A percentile compares a stretch with the other conserved stretches of the same genome.
Conservation (phyloP, 345 rosid genomes). For the Raphanus raphanistrum region DNA sequence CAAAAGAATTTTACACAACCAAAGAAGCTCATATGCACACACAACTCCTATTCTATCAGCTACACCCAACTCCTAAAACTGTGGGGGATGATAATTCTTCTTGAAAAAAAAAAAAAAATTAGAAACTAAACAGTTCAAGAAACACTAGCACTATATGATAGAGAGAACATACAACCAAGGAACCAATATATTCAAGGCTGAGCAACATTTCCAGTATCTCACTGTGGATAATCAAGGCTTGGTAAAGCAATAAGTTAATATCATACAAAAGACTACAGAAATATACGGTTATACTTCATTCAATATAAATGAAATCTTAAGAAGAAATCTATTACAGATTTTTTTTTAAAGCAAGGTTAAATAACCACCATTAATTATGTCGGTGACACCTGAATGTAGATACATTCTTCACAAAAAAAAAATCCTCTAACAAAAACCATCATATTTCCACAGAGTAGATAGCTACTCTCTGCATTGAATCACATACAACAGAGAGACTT, state of each 20-base stretch:
- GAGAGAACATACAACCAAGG: neutral
- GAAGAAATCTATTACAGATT: neutral
- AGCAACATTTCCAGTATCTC: neutral
- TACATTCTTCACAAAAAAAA: neutral
- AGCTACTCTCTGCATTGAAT: neutral
- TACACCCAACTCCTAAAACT: conserved; percentile 4
- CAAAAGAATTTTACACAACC: conserved; percentile 29
- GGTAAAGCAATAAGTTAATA: neutral
- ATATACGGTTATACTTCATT: neutral
- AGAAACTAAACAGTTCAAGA: conserved; percentile 15
- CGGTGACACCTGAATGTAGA: conserved; percentile 5
- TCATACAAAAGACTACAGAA: neutral
- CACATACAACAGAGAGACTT: neutral
- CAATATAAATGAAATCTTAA: neutral
- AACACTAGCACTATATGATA: neutral
- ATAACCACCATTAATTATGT: neutral
- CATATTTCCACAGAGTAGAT: neutral
- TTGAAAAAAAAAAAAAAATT: neutral
- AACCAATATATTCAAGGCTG: neutral
- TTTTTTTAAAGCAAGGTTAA: neutral
- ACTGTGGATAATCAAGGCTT: conserved; percentile 4
- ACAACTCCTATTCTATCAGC: neutral
- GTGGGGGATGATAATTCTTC: neutral
- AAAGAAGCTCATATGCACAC: conserved; percentile 12
- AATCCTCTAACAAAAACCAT: neutral